Evolutionary conservation across 345 rosid genomes (phyloP).

Genomic region (Lepidium africanum): DNA sequence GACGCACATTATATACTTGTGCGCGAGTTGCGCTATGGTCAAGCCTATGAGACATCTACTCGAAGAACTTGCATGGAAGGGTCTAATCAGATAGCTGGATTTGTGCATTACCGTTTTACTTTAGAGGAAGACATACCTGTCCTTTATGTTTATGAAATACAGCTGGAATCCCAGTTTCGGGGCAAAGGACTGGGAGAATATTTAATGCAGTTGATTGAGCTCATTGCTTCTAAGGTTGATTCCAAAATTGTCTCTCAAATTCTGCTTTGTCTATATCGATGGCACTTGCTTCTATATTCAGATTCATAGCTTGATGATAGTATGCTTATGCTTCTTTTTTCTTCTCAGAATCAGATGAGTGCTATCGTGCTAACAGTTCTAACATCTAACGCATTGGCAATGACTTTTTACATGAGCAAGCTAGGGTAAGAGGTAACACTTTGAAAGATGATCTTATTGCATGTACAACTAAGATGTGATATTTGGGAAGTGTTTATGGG

Average conservation of each 20-base stretch:
- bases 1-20: constrained; percentile 71
- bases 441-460: constrained; percentile 3
- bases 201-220: constrained; percentile 79
- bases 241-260: background rate
- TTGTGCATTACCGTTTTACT: constrained; percentile 71
- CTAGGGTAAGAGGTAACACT: constrained; percentile 47
- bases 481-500: background rate
- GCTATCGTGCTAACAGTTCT: constrained; percentile 82
- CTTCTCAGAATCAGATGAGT: constrained; percentile 54
- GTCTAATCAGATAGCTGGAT: constrained; percentile 47
- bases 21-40: constrained; percentile 21
- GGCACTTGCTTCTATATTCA: background rate
- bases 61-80: constrained; percentile 1
- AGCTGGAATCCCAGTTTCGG: constrained; percentile 59
- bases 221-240: constrained; percentile 71
- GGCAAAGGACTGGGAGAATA: constrained; percentile 77
- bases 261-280: background rate
- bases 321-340: constrained; percentile 6
- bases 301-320: background rate
- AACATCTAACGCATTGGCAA: constrained; percentile 63
- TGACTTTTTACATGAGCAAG: constrained; percentile 72
- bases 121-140: constrained; percentile 81
- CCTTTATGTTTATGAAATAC: constrained; percentile 81
- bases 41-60: constrained; percentile 18
- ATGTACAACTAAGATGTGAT: background rate